These are phyloP conservation scores for Colletotrichum sp. DNA, from an alignment of 2,329 filamentous ascomycete genomes.

Conservation along the genomic window DNA sequence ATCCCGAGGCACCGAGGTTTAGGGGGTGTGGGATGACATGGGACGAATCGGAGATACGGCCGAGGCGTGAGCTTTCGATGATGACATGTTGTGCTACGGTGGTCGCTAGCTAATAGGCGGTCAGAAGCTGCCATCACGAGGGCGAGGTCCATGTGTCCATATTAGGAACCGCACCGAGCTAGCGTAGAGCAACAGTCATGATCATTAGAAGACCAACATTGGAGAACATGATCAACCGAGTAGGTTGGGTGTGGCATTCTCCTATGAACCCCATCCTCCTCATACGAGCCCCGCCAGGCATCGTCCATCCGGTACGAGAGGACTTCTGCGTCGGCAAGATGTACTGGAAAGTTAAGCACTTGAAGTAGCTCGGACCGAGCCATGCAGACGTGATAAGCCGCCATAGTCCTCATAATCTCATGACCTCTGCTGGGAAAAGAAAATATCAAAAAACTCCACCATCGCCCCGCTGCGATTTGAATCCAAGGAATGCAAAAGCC, in stretches of 20 bases:
- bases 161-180: neutral
- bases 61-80: neutral
- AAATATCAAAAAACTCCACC: slow-evolving; percentile 8
- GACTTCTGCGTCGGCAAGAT: neutral
- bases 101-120: neutral
- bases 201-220: neutral
- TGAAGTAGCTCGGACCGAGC: neutral
- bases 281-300: neutral
- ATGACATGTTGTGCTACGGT: neutral
- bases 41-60: neutral
- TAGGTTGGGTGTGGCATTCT: neutral
- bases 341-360: neutral
- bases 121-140: neutral
- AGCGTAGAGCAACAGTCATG: neutral
- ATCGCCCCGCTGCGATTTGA: slow-evolving; percentile 2
- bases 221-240: neutral
- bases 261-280: neutral
- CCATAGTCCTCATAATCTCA: slow-evolving; percentile 1
- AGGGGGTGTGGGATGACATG: neutral
- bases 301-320: neutral
- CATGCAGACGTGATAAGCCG: neutral
- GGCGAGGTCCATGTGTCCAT: neutral
- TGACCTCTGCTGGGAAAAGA: neutral
- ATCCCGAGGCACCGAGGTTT: neutral
- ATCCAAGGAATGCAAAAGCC: neutral